Percentiles rank a stretch among this genome's conserved stretches.
These are phyloP conservation scores for Nakazawaea ishiwadae DNA, from an alignment of 805 yeast species.

Conservation along the genomic window DNA sequence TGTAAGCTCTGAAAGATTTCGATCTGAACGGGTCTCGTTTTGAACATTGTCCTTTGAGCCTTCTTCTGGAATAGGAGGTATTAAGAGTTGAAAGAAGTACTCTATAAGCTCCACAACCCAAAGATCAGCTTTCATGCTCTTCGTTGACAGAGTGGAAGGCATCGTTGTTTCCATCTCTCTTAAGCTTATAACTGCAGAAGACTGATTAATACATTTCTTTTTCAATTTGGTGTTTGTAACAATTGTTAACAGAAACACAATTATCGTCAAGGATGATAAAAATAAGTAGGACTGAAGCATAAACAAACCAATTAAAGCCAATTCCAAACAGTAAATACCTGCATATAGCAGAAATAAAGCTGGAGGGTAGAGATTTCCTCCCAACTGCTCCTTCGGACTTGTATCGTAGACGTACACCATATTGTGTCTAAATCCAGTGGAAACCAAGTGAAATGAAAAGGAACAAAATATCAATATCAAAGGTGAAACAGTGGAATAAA, in stretches of 20 bases:
- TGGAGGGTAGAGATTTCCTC: slow-evolving; percentile 66
- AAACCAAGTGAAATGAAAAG: slow-evolving; percentile 51
- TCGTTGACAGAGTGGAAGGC: too few relatives aligned
- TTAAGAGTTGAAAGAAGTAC: too few relatives aligned
- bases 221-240: slow-evolving; percentile 38
- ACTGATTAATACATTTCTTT: slow-evolving; percentile 19
- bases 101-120: too few relatives aligned
- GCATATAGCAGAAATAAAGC: slow-evolving; percentile 75
- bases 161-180: too few relatives aligned
- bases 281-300: slow-evolving; percentile 38
- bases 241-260: slow-evolving; percentile 48
- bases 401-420: slow-evolving; percentile 51
- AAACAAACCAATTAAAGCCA: slow-evolving; percentile 73
- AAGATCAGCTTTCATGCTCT: too few relatives aligned
- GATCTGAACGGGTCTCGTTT: too few relatives aligned
- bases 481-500: slow-evolving; percentile 79
- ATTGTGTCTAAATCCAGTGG: slow-evolving; percentile 68
- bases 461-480: slow-evolving; percentile 58
- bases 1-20: too few relatives aligned
- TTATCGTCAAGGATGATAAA: slow-evolving; percentile 50
- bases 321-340: slow-evolving; percentile 78
- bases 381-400: slow-evolving; percentile 53
- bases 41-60: too few relatives aligned
- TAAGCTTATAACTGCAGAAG: too few relatives aligned
- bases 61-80: too few relatives aligned